Evolutionary conservation across 225 moss, liverwort and hornwort genomes (phyloP), one percentile per base, ranked within the genome.

Genomic region (Neckera pumila): DNA sequence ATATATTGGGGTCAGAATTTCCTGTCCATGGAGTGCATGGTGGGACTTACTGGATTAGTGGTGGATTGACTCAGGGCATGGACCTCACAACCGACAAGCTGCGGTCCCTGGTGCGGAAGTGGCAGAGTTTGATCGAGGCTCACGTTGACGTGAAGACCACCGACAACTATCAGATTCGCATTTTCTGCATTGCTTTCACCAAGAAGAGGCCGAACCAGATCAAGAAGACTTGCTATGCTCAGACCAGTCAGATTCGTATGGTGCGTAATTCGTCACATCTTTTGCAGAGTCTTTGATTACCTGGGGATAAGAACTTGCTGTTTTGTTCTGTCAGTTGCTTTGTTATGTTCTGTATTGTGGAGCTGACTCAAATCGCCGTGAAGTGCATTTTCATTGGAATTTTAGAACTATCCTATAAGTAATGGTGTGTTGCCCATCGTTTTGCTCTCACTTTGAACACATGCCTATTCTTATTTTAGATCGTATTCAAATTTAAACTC

Each of bases 131-230:
- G 79, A 79, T 79, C 58, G 79, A 79, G 58, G 79, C 79, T 18
- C 79, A 79, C 58, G 79, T 79, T 38, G 79, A 79, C 28, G 79
- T 79, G 79, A 79, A 79, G 58, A 79, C 79, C 18, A 79, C 58
- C 7, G 79, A 79, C 42, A 92, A 92, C 90, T 92, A 90, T n/a
- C 86, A 86, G 88, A 74, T 92, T 79, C 88, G 92, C n/a, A 92
- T 92, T 22, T 92, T 92, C 86, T 92, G 92, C 85, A 92, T 92
- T 76, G 89, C 88, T 21, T 92, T 92, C 86, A 92, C 92, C 11
- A 92, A 92, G 88, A 92, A 92, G 86, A 90, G 92, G 84, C 92
- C 92, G 38, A 92, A 90, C 58, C 92, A 92, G 84, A 92, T 92
- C 78, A 92, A 92, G 90, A 85, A 85, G 60, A 90, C 90, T 19